Conservation (phyloP, 164 flowering plant species). For the Umbellularia californica region DNA sequence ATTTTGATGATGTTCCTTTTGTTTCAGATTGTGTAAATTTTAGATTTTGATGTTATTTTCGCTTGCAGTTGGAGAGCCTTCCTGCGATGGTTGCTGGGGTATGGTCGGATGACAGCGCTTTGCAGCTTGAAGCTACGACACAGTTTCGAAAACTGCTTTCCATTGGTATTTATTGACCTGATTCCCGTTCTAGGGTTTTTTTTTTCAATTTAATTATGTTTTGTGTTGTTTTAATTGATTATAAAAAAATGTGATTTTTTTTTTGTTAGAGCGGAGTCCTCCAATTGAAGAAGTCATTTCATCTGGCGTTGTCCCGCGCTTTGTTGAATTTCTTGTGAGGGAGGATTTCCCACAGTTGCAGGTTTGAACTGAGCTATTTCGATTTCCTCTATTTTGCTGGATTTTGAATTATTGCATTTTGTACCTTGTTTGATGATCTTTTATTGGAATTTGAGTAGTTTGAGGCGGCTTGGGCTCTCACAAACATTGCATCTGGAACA, state of each 20-base stretch:
- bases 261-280: slow-evolving; percentile 59
- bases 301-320: slow-evolving; percentile 82
- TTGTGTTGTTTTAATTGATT: neutral
- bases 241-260: neutral
- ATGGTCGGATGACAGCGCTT: slow-evolving; percentile 40
- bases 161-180: slow-evolving; percentile 36
- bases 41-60: too few relatives aligned
- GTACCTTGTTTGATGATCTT: neutral
- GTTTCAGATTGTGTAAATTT: too few relatives aligned
- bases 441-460: slow-evolving; percentile 38
- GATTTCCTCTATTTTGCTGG: neutral
- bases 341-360: slow-evolving; percentile 77
- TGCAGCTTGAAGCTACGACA: slow-evolving; percentile 81
- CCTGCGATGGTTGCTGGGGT: slow-evolving; percentile 74
- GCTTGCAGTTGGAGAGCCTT: slow-evolving; percentile 55
- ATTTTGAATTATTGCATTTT: neutral
- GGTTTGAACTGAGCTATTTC: slow-evolving; percentile 29
- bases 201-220: neutral
- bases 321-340: slow-evolving; percentile 67
- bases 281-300: slow-evolving; percentile 81
- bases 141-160: slow-evolving; percentile 79
- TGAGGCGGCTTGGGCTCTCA: slow-evolving; percentile 96
- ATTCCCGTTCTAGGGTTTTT: neutral
- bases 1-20: too few relatives aligned
- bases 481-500: slow-evolving; percentile 95